Evolutionary conservation across 306 rosid species (phyloP), one percentile per base, ranked within the genome.

Genomic region (Echinosophora koreensis): DNA sequence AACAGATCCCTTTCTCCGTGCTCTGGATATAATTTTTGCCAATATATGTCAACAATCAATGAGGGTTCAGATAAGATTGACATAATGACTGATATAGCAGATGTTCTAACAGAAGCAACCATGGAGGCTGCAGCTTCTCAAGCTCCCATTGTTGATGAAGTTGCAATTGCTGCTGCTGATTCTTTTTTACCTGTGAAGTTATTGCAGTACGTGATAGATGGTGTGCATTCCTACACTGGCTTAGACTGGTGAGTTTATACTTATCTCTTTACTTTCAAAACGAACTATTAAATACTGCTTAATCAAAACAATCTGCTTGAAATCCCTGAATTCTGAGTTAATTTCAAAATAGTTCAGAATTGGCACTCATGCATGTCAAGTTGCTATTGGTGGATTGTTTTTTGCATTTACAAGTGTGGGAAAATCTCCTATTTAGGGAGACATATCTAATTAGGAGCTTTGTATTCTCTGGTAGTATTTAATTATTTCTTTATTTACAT

Each of bases 131-230:
- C 84, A 17, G 85, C 86, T 76, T 87, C 93, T 42, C 89, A 87
- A 79, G 90, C 80, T 44, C 69, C 97, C 3, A 85, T 46, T 54
- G 75, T 79, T 61, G 77, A 55, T 80, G 96, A 90, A 81, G 93
- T 90, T 39, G 96, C 83, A 41, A 50, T 90, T 64, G 93, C 93
- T 60, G 90, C 90, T 39, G 88, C 90, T 8, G 91, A 90, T 84
- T 90, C 96, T 11, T 84, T 3, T 81, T 71, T 90, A 10, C 90
- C 90, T 47, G 88, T 91, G 41, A 73, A 85, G 85, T 61, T 16
- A 10, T 84, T 89, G 90, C 91, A 87, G 87, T 80, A 87, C 74
- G 17, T 89, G 46, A 95, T 95, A 46, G 99, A 92, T 78, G 83
- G 39, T 22, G 86, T 95, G 65, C 93, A 91, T 77, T 62, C 77